Base-by-base conservation (phyloP, 2,329 filamentous ascomycete species). In the Curvularia hawaiiensis region DNA sequence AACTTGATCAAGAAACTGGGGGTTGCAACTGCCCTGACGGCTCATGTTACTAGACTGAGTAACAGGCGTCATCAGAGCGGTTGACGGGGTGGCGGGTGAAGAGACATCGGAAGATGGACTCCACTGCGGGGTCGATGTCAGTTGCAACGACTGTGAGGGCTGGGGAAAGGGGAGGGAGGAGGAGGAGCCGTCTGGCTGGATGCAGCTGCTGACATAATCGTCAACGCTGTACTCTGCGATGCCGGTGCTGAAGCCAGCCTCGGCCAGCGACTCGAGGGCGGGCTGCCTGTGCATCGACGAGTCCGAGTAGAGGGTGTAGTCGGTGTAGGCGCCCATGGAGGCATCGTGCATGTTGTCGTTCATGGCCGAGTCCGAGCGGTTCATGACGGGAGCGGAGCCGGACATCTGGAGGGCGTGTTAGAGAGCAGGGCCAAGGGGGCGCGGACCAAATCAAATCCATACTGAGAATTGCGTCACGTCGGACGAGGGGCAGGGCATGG, bases 21-120 rank as follows among this genome's bases (percentile, higher is more conserved):
- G 70, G 66, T 76, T 77, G 65, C 74, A 70, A 69, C 80, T 82
- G 68, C 72, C 73, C 61, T 79, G 73, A 65, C 80, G 77, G 66
- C 79, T 81, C 79, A 82, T 79, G 54, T 69, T 71, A 71, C 74
- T 77, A 49, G 73, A 68, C 44, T 70, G 66, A 69, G 74, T 75
- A 65, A 77, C 67, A 59, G 71, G 70, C 46, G 76, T 76, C 69
- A 75, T 69, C 58, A 75, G 66, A 61, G 70, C 70, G 62, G 73
- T 71, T 43, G 70, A 69, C 41, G 74, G 70, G 12, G 75, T 77
- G 61, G 71, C 73, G 52, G 77, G 74, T 18, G 75, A 72, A 7
- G 72, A 76, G 61, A 61, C 67, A 61, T 76, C 73, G 41, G 66
- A 63, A 49, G 70, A 68, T 53, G 63, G 66, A 52, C 66, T 67